Conservation (phyloP, 2,329 filamentous ascomycete genomes). For the Penicillium brasilianum region DNA sequence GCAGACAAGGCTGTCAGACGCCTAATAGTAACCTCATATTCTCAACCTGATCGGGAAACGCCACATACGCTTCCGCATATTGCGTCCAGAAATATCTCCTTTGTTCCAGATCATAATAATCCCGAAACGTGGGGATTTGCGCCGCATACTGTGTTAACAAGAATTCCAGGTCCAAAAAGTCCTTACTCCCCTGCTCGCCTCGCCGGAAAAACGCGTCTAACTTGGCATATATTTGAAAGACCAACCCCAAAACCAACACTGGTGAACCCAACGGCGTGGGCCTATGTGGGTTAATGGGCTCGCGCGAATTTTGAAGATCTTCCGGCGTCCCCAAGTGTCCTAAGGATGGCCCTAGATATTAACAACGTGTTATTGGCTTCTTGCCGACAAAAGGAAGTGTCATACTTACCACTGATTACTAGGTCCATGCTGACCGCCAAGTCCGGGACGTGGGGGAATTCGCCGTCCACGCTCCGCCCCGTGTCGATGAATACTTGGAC, state of each 20-base stretch:
- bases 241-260: conserved; percentile 24
- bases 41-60: conserved; percentile 27
- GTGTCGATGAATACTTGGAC: conserved; percentile 30
- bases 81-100: conserved; percentile 25
- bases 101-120: conserved; percentile 24
- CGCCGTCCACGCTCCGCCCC: conserved; percentile 24
- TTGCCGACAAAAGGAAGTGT: neutral
- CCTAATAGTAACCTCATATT: conserved; percentile 26
- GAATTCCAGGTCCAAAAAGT: conserved; percentile 27
- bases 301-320: conserved; percentile 27
- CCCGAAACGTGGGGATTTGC: conserved; percentile 24
- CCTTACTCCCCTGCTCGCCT: conserved; percentile 28
- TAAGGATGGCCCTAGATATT: conserved; percentile 17
- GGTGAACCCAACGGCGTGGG: conserved; percentile 26
- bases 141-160: conserved; percentile 26
- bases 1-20: conserved; percentile 8
- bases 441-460: conserved; percentile 27
- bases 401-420: conserved; percentile 27
- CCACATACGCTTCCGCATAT: conserved; percentile 24
- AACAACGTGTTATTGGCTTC: conserved; percentile 15
- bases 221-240: conserved; percentile 30
- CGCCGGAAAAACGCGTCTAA: conserved; percentile 24
- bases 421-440: conserved; percentile 30
- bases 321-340: conserved; percentile 28
- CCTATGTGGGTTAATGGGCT: conserved; percentile 25